Conservation (phyloP, 768 basidiomycete species). For the Leccinum broughii region DNA sequence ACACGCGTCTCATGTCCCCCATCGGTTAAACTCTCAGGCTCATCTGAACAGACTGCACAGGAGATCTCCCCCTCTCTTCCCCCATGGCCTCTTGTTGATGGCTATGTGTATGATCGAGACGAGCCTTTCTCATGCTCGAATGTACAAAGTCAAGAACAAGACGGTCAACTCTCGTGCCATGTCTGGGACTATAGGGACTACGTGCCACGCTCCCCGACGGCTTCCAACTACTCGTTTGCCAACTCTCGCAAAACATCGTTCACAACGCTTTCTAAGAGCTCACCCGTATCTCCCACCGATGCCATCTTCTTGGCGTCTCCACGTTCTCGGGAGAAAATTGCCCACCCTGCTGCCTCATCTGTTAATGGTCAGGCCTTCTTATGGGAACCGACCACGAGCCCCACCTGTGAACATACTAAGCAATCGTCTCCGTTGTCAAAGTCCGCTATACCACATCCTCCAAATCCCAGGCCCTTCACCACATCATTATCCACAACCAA, state of each 20-base stretch:
- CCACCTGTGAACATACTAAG: background rate
- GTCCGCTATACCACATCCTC: constrained; percentile 6
- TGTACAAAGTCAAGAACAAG: constrained; percentile 10
- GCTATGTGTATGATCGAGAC: constrained; percentile 6
- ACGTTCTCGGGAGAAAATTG: constrained; percentile 25
- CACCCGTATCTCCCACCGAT: constrained; percentile 23
- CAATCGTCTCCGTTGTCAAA: constrained; percentile 5
- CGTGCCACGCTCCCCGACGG: constrained; percentile 26
- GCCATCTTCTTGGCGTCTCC: constrained; percentile 17
- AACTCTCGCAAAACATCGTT: constrained; percentile 26
- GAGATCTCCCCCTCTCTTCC: constrained; percentile 23
- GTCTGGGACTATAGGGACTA: constrained; percentile 28
- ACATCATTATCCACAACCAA: background rate
- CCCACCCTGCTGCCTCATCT: constrained; percentile 26
- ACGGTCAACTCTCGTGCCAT: constrained; percentile 11
- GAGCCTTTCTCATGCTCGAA: constrained; percentile 7
- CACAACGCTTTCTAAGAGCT: constrained; percentile 23
- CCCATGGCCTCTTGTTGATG: constrained; percentile 18
- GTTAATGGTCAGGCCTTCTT: constrained; percentile 7
- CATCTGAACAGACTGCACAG: constrained; percentile 29
- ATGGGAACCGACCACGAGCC: background rate
- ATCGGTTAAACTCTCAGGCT: constrained; percentile 28
- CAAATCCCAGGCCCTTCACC: constrained; percentile 1
- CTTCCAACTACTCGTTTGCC: constrained; percentile 29
- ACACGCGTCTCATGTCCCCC: constrained; percentile 32